Percentiles rank a stretch among this genome's conserved stretches.
phyloP scores from a whole-genome alignment of 768 basidiomycete species.

The Fomitopsis pulvina region DNA sequence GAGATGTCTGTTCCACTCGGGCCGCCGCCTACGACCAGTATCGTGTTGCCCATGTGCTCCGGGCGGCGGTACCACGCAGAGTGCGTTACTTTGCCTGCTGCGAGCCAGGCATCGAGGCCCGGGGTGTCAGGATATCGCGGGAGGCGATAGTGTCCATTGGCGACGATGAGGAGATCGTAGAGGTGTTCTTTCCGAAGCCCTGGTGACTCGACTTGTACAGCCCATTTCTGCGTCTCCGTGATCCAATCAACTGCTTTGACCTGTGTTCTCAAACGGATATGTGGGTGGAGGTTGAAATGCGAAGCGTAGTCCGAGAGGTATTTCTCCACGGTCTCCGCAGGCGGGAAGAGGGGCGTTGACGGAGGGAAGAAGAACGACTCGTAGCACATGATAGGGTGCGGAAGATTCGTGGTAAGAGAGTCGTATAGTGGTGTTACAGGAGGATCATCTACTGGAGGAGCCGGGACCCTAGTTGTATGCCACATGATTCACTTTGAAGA shows the following conservation, averaged over 20 bases:
- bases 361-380: slow-evolving; percentile 60
- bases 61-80: slow-evolving; percentile 64
- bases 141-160: slow-evolving; percentile 67
- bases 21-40: slow-evolving; percentile 41
- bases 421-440: slow-evolving; percentile 72
- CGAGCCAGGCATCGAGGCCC: slow-evolving; percentile 56
- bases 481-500: not conserved
- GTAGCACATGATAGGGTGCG: slow-evolving; percentile 73
- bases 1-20: slow-evolving; percentile 69
- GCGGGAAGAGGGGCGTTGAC: slow-evolving; percentile 64
- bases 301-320: slow-evolving; percentile 66
- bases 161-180: slow-evolving; percentile 66
- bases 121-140: slow-evolving; percentile 58
- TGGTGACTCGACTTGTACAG: slow-evolving; percentile 27
- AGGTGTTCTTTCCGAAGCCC: slow-evolving; percentile 20
- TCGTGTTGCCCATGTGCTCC: slow-evolving; percentile 26
- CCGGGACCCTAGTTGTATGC: slow-evolving; percentile 40
- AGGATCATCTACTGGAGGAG: slow-evolving; percentile 40
- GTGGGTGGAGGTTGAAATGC: slow-evolving; percentile 50
- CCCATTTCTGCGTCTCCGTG: slow-evolving; percentile 34
- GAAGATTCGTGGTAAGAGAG: slow-evolving; percentile 75
- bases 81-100: slow-evolving; percentile 47
- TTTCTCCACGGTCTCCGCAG: slow-evolving; percentile 49
- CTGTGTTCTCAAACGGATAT: slow-evolving; percentile 56
- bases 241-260: slow-evolving; percentile 45